phyloP scores from a whole-genome alignment of 1,284 basidiomycete genomes.

The Sporisorium reilianum region DNA sequence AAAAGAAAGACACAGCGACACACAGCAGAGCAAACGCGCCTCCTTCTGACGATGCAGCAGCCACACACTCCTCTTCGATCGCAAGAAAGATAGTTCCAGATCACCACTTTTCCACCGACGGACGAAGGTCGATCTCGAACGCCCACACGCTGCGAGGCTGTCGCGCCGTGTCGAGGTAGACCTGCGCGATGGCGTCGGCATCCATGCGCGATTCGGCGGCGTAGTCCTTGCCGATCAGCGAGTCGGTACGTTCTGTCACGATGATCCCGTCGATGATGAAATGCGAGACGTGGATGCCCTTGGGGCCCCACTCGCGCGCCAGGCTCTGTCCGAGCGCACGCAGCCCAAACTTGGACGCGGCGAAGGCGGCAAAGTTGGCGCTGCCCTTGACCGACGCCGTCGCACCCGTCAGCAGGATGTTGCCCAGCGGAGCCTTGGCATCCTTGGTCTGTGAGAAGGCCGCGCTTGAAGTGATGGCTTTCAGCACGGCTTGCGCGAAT shows the following conservation, averaged over 20 bases:
- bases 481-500: conserved; percentile 42
- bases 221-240: conserved; percentile 28
- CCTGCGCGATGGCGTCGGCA: conserved; percentile 51
- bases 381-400: conserved; percentile 53
- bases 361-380: conserved; percentile 46
- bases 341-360: conserved; percentile 48
- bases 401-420: conserved; percentile 45
- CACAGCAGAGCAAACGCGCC: not conserved
- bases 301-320: conserved; percentile 49
- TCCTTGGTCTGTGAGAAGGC: conserved; percentile 11
- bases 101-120: conserved; percentile 46
- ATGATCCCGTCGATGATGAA: conserved; percentile 55
- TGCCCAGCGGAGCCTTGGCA: conserved; percentile 21
- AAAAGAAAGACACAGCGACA: too few relatives aligned
- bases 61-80: not conserved
- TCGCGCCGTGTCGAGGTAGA: conserved; percentile 44
- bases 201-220: conserved; percentile 44
- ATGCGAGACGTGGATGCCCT: conserved; percentile 51
- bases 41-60: not conserved
- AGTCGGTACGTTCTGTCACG: conserved; percentile 42
- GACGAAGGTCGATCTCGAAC: conserved; percentile 45
- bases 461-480: conserved; percentile 35
- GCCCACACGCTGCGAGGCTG: conserved; percentile 51
- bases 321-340: conserved; percentile 47
- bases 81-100: not conserved